A percentile compares a stretch with the other conserved stretches of the same genome.
Conservation (phyloP, 2,329 filamentous ascomycete species). For the Nemania diffusa region DNA sequence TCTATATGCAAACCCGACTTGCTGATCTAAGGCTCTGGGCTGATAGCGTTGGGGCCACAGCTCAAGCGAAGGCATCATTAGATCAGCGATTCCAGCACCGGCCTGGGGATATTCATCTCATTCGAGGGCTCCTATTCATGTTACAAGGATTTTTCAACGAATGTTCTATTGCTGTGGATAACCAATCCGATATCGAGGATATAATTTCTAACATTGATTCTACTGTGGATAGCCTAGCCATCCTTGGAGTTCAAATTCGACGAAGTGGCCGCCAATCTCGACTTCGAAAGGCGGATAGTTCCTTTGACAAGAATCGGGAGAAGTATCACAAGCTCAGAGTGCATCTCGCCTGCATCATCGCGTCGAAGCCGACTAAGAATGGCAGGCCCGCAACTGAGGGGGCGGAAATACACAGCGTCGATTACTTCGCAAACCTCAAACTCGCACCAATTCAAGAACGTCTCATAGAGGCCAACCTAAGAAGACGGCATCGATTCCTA, state of each 20-base stretch:
- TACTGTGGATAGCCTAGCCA: slow-evolving; percentile 9
- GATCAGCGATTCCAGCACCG: slow-evolving; percentile 13
- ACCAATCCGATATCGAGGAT: slow-evolving; percentile 10
- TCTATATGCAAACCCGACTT: slow-evolving; percentile 11
- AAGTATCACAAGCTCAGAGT: slow-evolving; percentile 7
- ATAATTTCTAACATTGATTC: slow-evolving; percentile 15
- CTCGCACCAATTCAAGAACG: slow-evolving; percentile 15
- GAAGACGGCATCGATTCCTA: slow-evolving; percentile 9
- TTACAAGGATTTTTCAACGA: slow-evolving; percentile 3
- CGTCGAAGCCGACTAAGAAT: slow-evolving; percentile 1
- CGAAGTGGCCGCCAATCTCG: slow-evolving; percentile 1
- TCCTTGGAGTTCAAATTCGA: slow-evolving; percentile 14
- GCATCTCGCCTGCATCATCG: slow-evolving; percentile 15
- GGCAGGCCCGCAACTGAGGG: slow-evolving; percentile 7
- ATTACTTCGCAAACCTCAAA: slow-evolving; percentile 12
- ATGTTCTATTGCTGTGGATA: slow-evolving; percentile 10
- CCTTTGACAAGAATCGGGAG: slow-evolving; percentile 15
- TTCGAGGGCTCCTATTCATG: slow-evolving; percentile 11
- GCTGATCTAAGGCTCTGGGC: slow-evolving; percentile 21
- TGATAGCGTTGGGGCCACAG: slow-evolving; percentile 16
- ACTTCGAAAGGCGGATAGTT: slow-evolving; percentile 6
- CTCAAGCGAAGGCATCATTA: slow-evolving; percentile 10
- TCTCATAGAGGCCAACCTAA: slow-evolving; percentile 15
- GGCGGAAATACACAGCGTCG: slow-evolving; percentile 9
- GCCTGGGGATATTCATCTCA: slow-evolving; percentile 13